Base-by-base conservation (phyloP, 306 rosid genomes). In the Dalbergia oliveri region DNA sequence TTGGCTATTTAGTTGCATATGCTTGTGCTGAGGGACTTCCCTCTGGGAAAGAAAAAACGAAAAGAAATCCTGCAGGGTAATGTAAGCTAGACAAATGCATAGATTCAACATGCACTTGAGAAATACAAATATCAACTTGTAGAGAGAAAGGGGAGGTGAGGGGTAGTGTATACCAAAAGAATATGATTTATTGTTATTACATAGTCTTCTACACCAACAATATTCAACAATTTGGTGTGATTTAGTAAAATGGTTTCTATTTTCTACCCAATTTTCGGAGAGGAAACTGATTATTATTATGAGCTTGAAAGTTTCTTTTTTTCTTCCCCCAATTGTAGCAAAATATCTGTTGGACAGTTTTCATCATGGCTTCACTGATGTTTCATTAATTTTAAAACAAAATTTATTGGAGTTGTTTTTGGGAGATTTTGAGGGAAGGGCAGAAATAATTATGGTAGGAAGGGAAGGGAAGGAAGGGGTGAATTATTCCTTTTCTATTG, bases 51-150 rank as follows among this genome's bases (percentile, higher is more conserved):
- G 49, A 50, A 68, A 23, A 59, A 26, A 43, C 1, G 16, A 47
- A 75, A 35, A 66, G 34, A 56, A 78, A 57, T 64, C 54, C 69
- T 70, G 50, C 23, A 41, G 9, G 35, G 37, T 43, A 31, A 75
- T 5, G 59, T 60, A 45, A 64, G 51, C 61, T 26, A 63, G 14
- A 70, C 67, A 31, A 10, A 33, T 44, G 19, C 39, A n/a, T 50
- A 67, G 41, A n/a, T 64, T 71, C 57, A 44, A 65, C 57, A 65
- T 57, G 76, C 56, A 34, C 69, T 16, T 62, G 12, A 41, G 69
- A 53, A 54, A 71, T 39, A 41, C 67, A 66, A 72, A 72, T 11
- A 4, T 31, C 54, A 37, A 37, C 41, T 37, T 37, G 1, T 13
- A 5, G 18, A 53, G 19, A 14, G 19, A 49, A 49, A 14, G 59